These are phyloP conservation scores for Lachancea lanzarotensis DNA, from an alignment of 805 yeast species.

Conservation along the genomic window DNA sequence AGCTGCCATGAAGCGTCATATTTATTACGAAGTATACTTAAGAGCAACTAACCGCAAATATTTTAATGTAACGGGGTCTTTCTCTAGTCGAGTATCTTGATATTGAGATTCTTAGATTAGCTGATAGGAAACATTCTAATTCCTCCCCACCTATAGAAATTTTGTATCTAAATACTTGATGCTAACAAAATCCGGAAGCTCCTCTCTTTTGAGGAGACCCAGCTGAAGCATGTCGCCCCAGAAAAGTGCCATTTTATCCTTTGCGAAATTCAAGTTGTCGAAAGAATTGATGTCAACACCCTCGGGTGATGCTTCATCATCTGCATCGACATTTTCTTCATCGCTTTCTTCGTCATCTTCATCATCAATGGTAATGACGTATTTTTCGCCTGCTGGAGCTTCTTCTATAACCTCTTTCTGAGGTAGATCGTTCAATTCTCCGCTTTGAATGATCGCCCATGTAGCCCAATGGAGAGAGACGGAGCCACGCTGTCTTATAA, in stretches of 20 bases:
- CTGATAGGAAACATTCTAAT: too few relatives aligned
- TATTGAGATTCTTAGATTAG: too few relatives aligned
- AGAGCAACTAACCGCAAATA: neutral
- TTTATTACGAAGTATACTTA: neutral
- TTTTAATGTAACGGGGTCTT: neutral
- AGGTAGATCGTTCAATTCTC: constrained; percentile 23
- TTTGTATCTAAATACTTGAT: constrained; percentile 4
- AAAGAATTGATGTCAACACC: constrained; percentile 55
- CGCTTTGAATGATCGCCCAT: constrained; percentile 89
- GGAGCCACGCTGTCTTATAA: constrained; percentile 71
- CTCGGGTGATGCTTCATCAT: constrained; percentile 22
- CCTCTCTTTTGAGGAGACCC: constrained; percentile 40
- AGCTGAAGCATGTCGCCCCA: constrained; percentile 68
- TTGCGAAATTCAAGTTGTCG: constrained; percentile 68
- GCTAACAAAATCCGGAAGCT: constrained; percentile 4
- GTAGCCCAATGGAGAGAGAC: constrained; percentile 77
- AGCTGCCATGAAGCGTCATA: neutral
- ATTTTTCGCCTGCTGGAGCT: constrained; percentile 54
- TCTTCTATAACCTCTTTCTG: constrained; percentile 32
- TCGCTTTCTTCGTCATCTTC: constrained; percentile 28
- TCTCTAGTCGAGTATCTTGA: too few relatives aligned
- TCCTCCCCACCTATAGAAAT: neutral
- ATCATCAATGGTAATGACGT: constrained; percentile 30
- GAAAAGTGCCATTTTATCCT: constrained; percentile 64
- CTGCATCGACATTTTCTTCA: constrained; percentile 25